Percentiles rank a stretch among this genome's conserved stretches.
phyloP scores from a whole-genome alignment of 495 filamentous ascomycete species.

The Terfezia claveryi region DNA sequence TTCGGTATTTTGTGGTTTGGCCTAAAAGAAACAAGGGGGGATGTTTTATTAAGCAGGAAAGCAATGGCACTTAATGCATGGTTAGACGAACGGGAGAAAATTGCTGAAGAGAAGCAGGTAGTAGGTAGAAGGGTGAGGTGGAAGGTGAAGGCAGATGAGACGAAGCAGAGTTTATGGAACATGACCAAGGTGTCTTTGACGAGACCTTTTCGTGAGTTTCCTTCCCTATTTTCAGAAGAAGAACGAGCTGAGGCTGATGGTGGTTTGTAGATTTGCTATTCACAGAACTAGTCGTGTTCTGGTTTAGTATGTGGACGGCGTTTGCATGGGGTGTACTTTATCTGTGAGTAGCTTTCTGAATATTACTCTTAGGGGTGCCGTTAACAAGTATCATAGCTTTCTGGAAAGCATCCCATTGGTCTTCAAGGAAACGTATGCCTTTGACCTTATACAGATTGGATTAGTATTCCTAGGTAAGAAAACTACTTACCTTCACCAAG shows the following conservation, averaged over 20 bases:
- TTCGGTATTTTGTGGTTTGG: constrained; percentile 39
- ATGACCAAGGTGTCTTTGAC: constrained; percentile 60
- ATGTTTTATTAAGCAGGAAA: constrained; percentile 59
- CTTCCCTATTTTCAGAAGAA: constrained; percentile 21
- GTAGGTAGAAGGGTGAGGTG: constrained; percentile 34
- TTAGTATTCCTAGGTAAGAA: constrained; percentile 41
- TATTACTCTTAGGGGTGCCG: no score
- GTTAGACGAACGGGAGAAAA: constrained; percentile 49
- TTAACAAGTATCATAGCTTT: constrained; percentile 10
- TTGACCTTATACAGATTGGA: constrained; percentile 42
- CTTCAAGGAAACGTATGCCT: constrained; percentile 46
- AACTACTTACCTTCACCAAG: no score
- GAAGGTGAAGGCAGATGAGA: constrained; percentile 68
- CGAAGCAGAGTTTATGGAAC: constrained; percentile 40
- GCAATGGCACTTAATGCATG: constrained; percentile 52
- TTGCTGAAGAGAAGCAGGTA: constrained; percentile 24
- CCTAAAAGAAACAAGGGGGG: constrained; percentile 68
- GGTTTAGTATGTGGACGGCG: constrained; percentile 75
- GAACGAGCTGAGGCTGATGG: constrained; percentile 1
- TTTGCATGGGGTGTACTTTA: constrained; percentile 87
- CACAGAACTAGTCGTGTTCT: constrained; percentile 87
- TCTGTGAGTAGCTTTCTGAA: constrained; percentile 34
- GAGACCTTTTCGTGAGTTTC: constrained; percentile 37
- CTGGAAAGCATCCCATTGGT: constrained; percentile 41
- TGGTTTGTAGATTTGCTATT: constrained; percentile 38